phyloP scores from a whole-genome alignment of 2,329 filamentous ascomycete species.

The Alternaria brassicicola region DNA sequence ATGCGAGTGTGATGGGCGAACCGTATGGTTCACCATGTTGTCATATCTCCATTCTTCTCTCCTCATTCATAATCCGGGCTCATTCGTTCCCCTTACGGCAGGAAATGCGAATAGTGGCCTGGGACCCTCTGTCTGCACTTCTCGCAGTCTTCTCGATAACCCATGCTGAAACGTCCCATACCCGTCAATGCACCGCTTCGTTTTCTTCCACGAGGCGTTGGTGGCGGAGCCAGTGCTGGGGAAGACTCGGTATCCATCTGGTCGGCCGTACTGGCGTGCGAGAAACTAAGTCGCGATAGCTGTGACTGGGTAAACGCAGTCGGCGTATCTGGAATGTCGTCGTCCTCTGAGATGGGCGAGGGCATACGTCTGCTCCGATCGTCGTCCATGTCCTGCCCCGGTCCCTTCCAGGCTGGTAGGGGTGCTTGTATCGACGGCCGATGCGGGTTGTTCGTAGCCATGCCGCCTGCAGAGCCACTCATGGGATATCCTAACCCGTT shows the following conservation, averaged over 20 bases:
- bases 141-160: constrained; percentile 57
- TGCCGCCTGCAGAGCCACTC: constrained; percentile 36
- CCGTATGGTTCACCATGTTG: neutral
- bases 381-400: constrained; percentile 24
- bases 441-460: constrained; percentile 21
- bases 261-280: constrained; percentile 31
- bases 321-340: constrained; percentile 46
- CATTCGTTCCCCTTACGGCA: constrained; percentile 24
- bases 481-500: constrained; percentile 37
- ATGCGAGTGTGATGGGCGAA: neutral
- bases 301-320: constrained; percentile 47
- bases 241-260: constrained; percentile 38
- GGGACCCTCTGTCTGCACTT: constrained; percentile 56
- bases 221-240: constrained; percentile 19
- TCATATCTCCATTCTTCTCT: neutral
- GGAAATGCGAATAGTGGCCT: constrained; percentile 58
- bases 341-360: constrained; percentile 50
- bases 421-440: constrained; percentile 23
- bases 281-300: constrained; percentile 47
- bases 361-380: constrained; percentile 46
- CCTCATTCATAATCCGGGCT: neutral
- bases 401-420: constrained; percentile 29
- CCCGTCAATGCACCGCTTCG: constrained; percentile 48
- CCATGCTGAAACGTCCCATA: constrained; percentile 54
- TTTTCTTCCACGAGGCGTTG: constrained; percentile 43